These are phyloP conservation scores for Lobosporangium transversale DNA, from an alignment of 192 early-diverging fungal species.

Conservation along the genomic window DNA sequence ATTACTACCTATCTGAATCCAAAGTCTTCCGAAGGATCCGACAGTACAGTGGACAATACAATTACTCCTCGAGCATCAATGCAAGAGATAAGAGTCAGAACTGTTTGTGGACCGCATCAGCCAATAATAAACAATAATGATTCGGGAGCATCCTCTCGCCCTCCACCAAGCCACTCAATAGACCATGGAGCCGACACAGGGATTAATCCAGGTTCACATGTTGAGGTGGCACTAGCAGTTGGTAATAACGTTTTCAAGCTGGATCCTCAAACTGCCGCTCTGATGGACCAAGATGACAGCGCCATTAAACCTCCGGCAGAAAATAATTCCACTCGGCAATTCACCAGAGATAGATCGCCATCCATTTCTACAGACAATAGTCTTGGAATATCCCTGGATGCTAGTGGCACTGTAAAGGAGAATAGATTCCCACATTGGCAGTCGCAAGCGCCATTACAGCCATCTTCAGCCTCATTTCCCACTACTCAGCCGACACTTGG, in stretches of 20 bases:
- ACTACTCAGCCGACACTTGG: no score
- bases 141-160: conserved; percentile 11
- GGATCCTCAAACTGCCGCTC: conserved; percentile 21
- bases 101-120: conserved; percentile 35
- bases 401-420: conserved; percentile 41
- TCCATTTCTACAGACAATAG: conserved; percentile 6
- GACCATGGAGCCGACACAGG: conserved; percentile 7
- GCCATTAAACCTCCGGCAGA: background rate
- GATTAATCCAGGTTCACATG: background rate
- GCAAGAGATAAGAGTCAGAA: conserved; percentile 44
- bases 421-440: conserved; percentile 47
- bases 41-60: conserved; percentile 13
- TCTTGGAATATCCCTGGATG: conserved; percentile 48
- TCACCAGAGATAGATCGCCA: conserved; percentile 11
- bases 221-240: conserved; percentile 31
- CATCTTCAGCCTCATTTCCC: background rate
- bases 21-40: background rate
- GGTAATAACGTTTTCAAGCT: conserved; percentile 41
- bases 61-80: conserved; percentile 3
- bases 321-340: background rate
- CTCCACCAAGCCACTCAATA: conserved; percentile 13
- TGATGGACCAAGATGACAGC: conserved; percentile 23
- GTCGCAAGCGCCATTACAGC: conserved; percentile 32
- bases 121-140: conserved; percentile 7
- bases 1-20: conserved; percentile 23